Conservation (phyloP, 2,329 filamentous ascomycete genomes). For the Berkeleyomyces rouxiae region DNA sequence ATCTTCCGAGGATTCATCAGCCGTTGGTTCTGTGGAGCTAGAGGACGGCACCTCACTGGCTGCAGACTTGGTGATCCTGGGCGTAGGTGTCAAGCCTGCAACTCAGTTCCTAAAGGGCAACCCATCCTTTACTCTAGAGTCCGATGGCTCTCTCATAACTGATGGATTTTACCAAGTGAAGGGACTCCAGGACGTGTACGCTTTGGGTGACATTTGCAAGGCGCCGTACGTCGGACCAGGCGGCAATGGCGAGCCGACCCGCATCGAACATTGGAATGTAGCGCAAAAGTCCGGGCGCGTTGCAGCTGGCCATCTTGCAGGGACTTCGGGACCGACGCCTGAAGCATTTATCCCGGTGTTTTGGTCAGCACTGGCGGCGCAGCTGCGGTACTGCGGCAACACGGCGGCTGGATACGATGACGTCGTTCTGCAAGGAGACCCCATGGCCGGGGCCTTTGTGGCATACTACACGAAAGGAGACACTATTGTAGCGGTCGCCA, state of each 20-base stretch:
- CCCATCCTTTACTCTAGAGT: constrained; percentile 49
- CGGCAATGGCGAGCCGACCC: constrained; percentile 51
- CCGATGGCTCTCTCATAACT: constrained; percentile 72
- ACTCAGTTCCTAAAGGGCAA: constrained; percentile 71
- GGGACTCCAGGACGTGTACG: constrained; percentile 70
- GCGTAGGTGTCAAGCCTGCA: constrained; percentile 73
- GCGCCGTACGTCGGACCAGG: constrained; percentile 89
- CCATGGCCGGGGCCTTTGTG: constrained; percentile 63
- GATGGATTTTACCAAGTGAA: constrained; percentile 65
- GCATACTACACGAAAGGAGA: constrained; percentile 83
- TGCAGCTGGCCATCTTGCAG: constrained; percentile 61
- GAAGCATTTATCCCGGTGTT: constrained; percentile 75
- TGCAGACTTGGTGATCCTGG: constrained; percentile 80
- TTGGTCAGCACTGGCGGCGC: constrained; percentile 83
- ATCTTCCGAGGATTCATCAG: constrained; percentile 46
- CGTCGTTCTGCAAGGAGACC: constrained; percentile 60
- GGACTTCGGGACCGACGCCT: constrained; percentile 39
- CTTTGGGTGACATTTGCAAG: constrained; percentile 86
- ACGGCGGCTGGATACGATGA: constrained; percentile 71
- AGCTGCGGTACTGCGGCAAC: constrained; percentile 88
- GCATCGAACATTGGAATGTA: constrained; percentile 98
- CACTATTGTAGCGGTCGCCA: constrained; percentile 74
- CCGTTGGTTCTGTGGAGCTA: constrained; percentile 64
- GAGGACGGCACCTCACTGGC: constrained; percentile 74
- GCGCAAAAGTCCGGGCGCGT: constrained; percentile 80